These are phyloP conservation scores for Venturia effusa DNA, from an alignment of 2,329 filamentous ascomycete species.

Conservation along the genomic window DNA sequence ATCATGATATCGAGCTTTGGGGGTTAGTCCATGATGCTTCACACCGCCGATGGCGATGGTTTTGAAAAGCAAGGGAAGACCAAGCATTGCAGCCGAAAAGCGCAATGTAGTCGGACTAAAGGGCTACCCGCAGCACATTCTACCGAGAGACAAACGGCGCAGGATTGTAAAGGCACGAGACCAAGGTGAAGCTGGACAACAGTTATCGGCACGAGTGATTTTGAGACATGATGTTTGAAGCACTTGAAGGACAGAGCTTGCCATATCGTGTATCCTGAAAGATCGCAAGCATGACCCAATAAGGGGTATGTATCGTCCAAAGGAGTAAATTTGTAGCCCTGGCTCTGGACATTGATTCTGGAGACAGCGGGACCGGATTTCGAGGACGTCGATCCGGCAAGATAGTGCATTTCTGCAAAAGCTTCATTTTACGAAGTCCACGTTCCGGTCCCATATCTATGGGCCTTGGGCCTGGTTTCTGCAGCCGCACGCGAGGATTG, in stretches of 20 bases:
- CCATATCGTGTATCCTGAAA: neutral
- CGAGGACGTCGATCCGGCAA: neutral
- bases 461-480: neutral
- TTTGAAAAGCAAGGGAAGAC: neutral
- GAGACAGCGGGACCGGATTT: neutral
- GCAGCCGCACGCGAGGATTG: neutral
- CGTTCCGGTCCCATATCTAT: neutral
- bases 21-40: neutral
- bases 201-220: neutral
- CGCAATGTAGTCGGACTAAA: neutral
- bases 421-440: neutral
- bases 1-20: neutral
- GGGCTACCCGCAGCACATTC: neutral
- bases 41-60: neutral
- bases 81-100: neutral
- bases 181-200: neutral
- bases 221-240: neutral
- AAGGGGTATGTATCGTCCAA: neutral
- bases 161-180: neutral
- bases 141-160: neutral
- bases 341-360: neutral
- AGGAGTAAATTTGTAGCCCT: neutral
- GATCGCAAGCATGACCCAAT: neutral
- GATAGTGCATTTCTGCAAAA: neutral
- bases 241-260: neutral